Evolutionary conservation across 495 filamentous ascomycete species (phyloP), one percentile per base, ranked within the genome.

Genomic region (Neurospora tetrasperma): DNA sequence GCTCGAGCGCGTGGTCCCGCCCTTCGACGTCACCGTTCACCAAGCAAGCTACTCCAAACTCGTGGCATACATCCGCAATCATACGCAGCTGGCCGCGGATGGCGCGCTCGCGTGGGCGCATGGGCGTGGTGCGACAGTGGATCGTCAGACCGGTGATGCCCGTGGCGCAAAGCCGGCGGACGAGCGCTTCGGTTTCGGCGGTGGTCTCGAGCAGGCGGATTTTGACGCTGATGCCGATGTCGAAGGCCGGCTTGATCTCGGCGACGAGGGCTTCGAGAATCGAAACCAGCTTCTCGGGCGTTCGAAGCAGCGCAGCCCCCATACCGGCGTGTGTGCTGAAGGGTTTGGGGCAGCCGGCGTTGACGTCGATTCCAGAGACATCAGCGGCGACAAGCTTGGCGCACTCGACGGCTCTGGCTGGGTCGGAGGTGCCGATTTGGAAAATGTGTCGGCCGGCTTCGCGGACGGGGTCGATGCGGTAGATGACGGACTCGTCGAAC

Each of bases 321-420:
- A 98, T 99, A 44, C 96, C 96, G 43, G 93, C 91, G 72, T 85
- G 86, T 12, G 94, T 96, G 74, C 90, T 93, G 81, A 99, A 99
- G 4, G 96, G 94, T 82, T 98, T 99, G 0, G 96, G 96, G 80
- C 96, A 99, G 6, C 96, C 96, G 6, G 95, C 93, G 83, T 99
- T 99, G 71, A 99, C 91, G 80, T 98, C 96, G 73, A 99, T 98
- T 46, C 96, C 96, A 0, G 90, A 89, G 1, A 98, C 95, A 81
- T 98, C 92, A 5, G 82, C 85, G 0, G 93, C 96, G 11, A 99
- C 91, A 7, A 97, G 78, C 73, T 88, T 88, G 2, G 94, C 94
- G 1, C 95, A 94, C 77, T 90, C 84, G 0, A 98, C 94, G 6
- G 96, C 96, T 23, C 88, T 85, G 18, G 90, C 88, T 0, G 96